These are phyloP conservation scores for Paramecium pentaurelia DNA, from an alignment of 73 alveolate genomes.

Conservation along the genomic window DNA sequence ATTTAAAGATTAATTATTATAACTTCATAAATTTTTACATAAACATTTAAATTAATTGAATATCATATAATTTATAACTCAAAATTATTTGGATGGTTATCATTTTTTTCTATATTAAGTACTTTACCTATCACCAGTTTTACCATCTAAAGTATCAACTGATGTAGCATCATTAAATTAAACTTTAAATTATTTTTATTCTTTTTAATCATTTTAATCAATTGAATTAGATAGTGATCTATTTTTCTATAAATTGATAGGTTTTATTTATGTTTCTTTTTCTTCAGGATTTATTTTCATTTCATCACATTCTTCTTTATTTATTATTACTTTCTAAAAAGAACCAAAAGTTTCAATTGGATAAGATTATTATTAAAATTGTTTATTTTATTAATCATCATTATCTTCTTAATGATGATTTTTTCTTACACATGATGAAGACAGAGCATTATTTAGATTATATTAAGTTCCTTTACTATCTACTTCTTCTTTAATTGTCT, in stretches of 20 bases:
- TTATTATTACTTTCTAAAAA: background rate
- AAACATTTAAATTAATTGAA: background rate
- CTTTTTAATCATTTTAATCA: background rate
- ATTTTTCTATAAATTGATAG: background rate
- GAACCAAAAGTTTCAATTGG: background rate
- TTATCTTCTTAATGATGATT: background rate
- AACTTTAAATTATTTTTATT: background rate
- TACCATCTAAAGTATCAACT: background rate
- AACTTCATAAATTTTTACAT: background rate
- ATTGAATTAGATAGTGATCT: background rate
- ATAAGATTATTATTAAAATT: background rate
- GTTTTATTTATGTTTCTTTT: background rate
- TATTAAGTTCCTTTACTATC: constrained; percentile 1
- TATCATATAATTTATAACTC: background rate
- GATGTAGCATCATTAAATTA: background rate
- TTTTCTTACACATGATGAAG: background rate
- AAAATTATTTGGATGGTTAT: background rate
- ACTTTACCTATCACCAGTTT: background rate
- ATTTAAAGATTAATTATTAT: background rate
- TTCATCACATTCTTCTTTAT: background rate
- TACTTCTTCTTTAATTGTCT: background rate
- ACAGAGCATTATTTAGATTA: background rate
- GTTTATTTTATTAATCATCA: background rate
- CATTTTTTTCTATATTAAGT: background rate
- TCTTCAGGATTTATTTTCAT: background rate